These are phyloP conservation scores for Trypanosomatidae sp. DNA, from an alignment of 208 protist species.

Conservation along the genomic window DNA sequence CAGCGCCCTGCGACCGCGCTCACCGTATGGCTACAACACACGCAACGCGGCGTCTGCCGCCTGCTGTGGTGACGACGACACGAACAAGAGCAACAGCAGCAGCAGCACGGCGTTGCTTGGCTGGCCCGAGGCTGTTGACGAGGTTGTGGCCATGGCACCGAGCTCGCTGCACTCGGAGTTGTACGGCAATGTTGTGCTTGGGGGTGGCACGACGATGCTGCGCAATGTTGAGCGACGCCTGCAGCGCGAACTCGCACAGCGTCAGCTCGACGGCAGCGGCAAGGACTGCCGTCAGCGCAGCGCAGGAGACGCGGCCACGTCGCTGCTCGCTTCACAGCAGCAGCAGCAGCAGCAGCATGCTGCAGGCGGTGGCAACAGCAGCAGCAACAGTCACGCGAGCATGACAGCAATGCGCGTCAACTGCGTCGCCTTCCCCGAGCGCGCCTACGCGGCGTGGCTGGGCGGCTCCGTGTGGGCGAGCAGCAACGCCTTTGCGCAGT, in stretches of 20 bases:
- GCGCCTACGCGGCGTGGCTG: conserved; percentile 67
- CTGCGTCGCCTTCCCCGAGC: conserved; percentile 66
- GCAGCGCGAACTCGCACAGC: conserved; percentile 44
- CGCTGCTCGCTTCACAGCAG: neutral
- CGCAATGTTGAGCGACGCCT: conserved; percentile 56
- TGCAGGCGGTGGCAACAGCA: neutral
- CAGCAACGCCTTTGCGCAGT: conserved; percentile 41
- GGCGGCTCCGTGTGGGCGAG: conserved; percentile 77
- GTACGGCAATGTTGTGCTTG: conserved; percentile 89
- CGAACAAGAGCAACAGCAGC: conserved; percentile 8
- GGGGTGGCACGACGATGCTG: conserved; percentile 89
- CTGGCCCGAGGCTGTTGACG: conserved; percentile 34
- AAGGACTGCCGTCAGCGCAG: neutral
- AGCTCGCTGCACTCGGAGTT: conserved; percentile 20
- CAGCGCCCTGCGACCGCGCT: no score
- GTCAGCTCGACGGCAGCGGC: neutral
- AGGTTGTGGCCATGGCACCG: conserved; percentile 30
- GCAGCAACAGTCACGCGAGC: neutral
- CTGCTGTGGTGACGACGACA: conserved; percentile 8
- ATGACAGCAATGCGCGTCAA: conserved; percentile 5
- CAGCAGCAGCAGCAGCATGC: neutral
- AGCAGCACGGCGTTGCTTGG: conserved; percentile 10
- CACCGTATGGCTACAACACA: neutral
- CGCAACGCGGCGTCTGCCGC: neutral
- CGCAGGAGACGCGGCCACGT: neutral